These are phyloP conservation scores for Aspergillus cristatus DNA, from an alignment of 495 filamentous ascomycete genomes.

Conservation along the genomic window DNA sequence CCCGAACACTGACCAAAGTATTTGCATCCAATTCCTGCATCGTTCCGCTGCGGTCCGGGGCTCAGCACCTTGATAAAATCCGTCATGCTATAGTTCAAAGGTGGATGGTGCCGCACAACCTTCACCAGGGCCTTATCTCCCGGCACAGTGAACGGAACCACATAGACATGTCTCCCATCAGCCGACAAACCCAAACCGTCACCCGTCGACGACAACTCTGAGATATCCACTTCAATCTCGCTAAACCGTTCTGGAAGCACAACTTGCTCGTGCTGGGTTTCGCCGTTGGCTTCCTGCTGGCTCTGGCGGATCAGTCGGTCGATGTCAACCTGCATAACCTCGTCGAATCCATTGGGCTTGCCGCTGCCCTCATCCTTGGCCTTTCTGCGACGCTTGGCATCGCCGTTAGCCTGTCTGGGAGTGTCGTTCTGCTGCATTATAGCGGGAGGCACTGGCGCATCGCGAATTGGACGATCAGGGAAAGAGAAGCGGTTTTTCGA, in stretches of 20 bases:
- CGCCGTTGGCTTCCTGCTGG: slow-evolving; percentile 25
- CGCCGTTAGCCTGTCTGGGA: slow-evolving; percentile 17
- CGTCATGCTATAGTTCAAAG: slow-evolving; percentile 55
- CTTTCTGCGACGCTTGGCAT: slow-evolving; percentile 46
- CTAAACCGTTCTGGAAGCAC: slow-evolving; percentile 56
- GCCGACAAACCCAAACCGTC: slow-evolving; percentile 68
- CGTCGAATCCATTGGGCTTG: slow-evolving; percentile 44
- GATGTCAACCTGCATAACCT: slow-evolving; percentile 67
- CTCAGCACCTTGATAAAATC: slow-evolving; percentile 72
- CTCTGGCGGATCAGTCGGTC: slow-evolving; percentile 43
- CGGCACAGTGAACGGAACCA: slow-evolving; percentile 81
- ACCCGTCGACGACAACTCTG: slow-evolving; percentile 77
- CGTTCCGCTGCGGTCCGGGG: slow-evolving; percentile 68
- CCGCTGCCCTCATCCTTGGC: slow-evolving; percentile 34
- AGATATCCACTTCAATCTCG: slow-evolving; percentile 70
- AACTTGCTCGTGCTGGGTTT: background rate
- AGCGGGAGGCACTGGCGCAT: slow-evolving; percentile 14
- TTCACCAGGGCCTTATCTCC: slow-evolving; percentile 76
- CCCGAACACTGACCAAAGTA: slow-evolving; percentile 86
- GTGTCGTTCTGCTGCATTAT: slow-evolving; percentile 19
- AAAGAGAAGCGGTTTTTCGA: slow-evolving; percentile 1
- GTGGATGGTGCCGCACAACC: slow-evolving; percentile 57
- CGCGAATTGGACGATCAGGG: slow-evolving; percentile 4
- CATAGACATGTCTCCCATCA: slow-evolving; percentile 64
- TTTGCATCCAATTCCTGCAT: slow-evolving; percentile 63